phyloP scores from a whole-genome alignment of 805 yeast genomes.

The Candida schatavii region DNA sequence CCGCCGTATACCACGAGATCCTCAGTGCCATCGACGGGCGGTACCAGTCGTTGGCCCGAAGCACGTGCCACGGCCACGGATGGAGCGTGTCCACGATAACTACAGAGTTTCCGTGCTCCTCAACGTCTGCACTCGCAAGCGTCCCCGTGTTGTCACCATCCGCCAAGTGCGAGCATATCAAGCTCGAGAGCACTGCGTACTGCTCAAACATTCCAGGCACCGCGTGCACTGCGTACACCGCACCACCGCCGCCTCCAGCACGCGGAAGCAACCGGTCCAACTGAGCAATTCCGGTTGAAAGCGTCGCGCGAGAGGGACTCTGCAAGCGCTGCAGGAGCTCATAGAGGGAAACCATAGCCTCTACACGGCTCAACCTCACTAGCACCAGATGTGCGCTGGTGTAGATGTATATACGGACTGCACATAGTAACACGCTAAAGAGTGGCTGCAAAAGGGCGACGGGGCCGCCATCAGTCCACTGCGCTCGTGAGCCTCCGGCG shows the following conservation, averaged over 20 bases:
- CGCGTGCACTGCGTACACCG: slow-evolving; percentile 35
- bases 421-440: too few species aligned
- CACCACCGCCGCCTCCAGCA: slow-evolving; percentile 13
- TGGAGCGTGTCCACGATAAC: slow-evolving; percentile 30
- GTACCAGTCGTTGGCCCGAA: slow-evolving; percentile 20
- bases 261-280: slow-evolving; percentile 25
- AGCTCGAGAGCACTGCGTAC: slow-evolving; percentile 18
- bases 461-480: too few species aligned
- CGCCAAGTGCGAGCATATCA: slow-evolving; percentile 28
- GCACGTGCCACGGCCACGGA: slow-evolving; percentile 26
- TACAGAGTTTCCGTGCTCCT: slow-evolving; percentile 14
- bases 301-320: slow-evolving; percentile 17
- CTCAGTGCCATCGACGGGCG: slow-evolving; percentile 6
- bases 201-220: slow-evolving; percentile 29
- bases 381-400: slow-evolving; percentile 1
- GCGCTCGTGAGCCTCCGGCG: too few species aligned
- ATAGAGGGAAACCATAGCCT: slow-evolving; percentile 32
- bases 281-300: slow-evolving; percentile 26
- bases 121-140: too few species aligned
- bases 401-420: too few species aligned
- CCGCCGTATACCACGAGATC: slow-evolving; percentile 15
- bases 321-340: slow-evolving; percentile 26
- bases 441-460: too few species aligned
- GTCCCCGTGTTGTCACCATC: not conserved
- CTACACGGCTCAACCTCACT: too few species aligned